Evolutionary conservation across 2,329 filamentous ascomycete species (phyloP).

Genomic region (Rhinocladiella mackenziei): DNA sequence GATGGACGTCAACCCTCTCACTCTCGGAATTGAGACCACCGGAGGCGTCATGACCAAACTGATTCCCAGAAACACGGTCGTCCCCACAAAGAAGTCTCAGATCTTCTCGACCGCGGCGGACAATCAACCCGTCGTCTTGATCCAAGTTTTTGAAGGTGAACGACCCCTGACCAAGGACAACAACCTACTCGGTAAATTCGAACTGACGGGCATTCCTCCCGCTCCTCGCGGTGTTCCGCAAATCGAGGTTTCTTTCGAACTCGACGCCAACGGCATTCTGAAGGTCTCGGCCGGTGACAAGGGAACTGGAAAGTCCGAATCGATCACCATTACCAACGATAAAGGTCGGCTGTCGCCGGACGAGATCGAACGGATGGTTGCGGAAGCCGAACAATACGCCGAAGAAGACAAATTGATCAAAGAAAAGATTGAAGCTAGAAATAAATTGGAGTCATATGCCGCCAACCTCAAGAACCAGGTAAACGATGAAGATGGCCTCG

Average conservation of each 20-base stretch:
- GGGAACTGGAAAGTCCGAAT: slow-evolving; percentile 95
- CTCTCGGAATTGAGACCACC: slow-evolving; percentile 94
- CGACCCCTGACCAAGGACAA: slow-evolving; percentile 93
- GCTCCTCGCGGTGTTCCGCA: slow-evolving; percentile 95
- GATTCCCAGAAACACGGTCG: slow-evolving; percentile 89
- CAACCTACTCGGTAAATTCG: slow-evolving; percentile 97
- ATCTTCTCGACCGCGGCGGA: slow-evolving; percentile 97
- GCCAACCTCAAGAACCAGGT: slow-evolving; percentile 99
- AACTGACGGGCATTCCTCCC: slow-evolving; percentile 91
- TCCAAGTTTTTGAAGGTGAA: slow-evolving; percentile 94
- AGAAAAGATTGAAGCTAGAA: slow-evolving; percentile 93
- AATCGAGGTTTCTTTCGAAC: slow-evolving; percentile 96
- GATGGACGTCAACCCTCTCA: slow-evolving; percentile 96
- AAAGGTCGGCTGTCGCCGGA: slow-evolving; percentile 95
- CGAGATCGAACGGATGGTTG: slow-evolving; percentile 98
- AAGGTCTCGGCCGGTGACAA: slow-evolving; percentile 96
- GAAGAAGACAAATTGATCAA: slow-evolving; percentile 98
- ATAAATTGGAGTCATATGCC: slow-evolving; percentile 97
- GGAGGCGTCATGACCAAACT: slow-evolving; percentile 97
- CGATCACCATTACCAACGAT: slow-evolving; percentile 98
- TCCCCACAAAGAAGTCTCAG: slow-evolving; percentile 94
- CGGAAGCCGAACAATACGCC: slow-evolving; percentile 96
- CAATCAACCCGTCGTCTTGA: slow-evolving; percentile 92
- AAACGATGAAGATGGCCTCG: slow-evolving; percentile 92
- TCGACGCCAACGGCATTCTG: slow-evolving; percentile 97